Percentiles rank a stretch among this genome's conserved stretches.
Conservation (phyloP, 2,329 filamentous ascomycete genomes). For the Aspergillus pseudonomiae region DNA sequence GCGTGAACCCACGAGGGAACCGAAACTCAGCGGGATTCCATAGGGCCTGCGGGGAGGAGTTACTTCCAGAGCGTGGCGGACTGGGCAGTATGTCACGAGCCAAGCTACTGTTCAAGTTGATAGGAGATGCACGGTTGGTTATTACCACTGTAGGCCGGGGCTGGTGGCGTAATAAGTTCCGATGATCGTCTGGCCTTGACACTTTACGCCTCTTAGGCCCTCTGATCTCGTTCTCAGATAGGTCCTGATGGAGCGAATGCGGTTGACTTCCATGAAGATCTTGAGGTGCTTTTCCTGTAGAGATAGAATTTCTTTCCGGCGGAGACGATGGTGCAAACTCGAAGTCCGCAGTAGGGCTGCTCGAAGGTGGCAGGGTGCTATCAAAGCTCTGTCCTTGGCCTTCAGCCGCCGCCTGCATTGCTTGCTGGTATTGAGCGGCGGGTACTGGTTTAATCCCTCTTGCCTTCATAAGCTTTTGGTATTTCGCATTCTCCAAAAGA, state of each 20-base stretch:
- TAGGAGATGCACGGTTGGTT: constrained; percentile 23
- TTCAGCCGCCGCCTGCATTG: constrained; percentile 26
- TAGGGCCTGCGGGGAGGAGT: constrained; percentile 28
- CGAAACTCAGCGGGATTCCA: constrained; percentile 34
- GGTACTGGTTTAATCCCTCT: constrained; percentile 49
- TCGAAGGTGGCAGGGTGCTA: constrained; percentile 35
- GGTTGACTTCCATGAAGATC: background rate
- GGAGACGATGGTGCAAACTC: constrained; percentile 34
- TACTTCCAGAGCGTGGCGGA: constrained; percentile 43
- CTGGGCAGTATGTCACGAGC: constrained; percentile 42
- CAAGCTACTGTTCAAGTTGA: constrained; percentile 10
- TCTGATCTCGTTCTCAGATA: constrained; percentile 10
- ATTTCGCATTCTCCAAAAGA: constrained; percentile 49
- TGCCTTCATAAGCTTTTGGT: constrained; percentile 43
- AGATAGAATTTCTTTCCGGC: constrained; percentile 10
- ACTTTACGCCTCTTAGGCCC: constrained; percentile 42
- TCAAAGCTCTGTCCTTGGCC: constrained; percentile 38
- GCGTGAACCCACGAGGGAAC: constrained; percentile 40
- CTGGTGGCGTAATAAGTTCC: constrained; percentile 13
- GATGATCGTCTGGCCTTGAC: constrained; percentile 22
- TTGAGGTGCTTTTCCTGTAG: background rate
- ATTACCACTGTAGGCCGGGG: constrained; percentile 31
- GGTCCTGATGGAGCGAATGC: constrained; percentile 5
- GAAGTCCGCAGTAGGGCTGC: constrained; percentile 34
- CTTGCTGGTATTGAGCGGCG: constrained; percentile 26